phyloP scores from a whole-genome alignment of 371 early-diverging fungal species.

The Mucor circinelloides region DNA sequence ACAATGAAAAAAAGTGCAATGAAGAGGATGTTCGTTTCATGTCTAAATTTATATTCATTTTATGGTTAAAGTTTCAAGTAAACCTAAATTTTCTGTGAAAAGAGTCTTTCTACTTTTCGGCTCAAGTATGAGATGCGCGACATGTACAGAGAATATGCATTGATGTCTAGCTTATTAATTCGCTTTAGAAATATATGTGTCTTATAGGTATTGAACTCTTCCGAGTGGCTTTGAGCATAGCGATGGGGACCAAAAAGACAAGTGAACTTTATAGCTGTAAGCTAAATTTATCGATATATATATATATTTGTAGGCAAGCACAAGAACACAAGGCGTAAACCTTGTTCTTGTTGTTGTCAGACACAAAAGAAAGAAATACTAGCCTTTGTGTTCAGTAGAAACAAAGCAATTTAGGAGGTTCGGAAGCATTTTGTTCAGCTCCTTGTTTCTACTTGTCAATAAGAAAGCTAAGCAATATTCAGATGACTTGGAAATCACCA shows the following conservation, averaged over 20 bases:
- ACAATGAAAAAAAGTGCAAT: neutral
- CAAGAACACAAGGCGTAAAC: conserved; percentile 1
- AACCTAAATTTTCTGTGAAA: neutral
- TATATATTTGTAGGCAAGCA: neutral
- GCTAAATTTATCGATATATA: neutral
- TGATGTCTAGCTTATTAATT: neutral
- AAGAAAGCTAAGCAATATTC: neutral
- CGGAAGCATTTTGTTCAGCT: neutral
- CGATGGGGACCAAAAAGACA: neutral
- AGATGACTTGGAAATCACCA: neutral
- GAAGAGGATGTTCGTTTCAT: neutral
- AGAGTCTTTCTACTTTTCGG: neutral
- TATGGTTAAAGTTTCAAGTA: neutral
- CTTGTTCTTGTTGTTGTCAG: neutral
- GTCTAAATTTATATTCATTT: neutral
- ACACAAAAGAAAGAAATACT: neutral
- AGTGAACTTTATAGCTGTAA: neutral
- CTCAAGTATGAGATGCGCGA: neutral
- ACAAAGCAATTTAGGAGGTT: neutral
- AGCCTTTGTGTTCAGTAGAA: neutral
- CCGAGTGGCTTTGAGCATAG: neutral
- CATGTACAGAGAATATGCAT: neutral
- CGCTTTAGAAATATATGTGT: neutral
- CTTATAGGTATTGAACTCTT: neutral
- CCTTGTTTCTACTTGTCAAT: neutral